Percentiles rank a stretch among this genome's conserved stretches.
These are phyloP conservation scores for Datura wrightii DNA, from an alignment of 257 asterid species.

Conservation along the genomic window DNA sequence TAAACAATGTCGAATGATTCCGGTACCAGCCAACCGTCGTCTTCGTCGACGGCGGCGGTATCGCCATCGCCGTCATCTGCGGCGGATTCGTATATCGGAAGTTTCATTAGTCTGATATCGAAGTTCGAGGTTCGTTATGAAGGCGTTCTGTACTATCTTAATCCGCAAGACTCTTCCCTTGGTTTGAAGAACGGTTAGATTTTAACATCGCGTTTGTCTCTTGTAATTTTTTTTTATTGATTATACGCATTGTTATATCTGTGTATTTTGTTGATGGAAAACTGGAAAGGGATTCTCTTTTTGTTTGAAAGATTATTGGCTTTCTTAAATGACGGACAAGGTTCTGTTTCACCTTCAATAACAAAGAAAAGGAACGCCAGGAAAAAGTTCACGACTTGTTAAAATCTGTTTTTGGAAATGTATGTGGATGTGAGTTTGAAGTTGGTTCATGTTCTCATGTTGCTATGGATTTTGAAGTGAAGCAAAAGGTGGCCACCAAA, in stretches of 20 bases:
- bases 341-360: background rate
- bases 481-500: background rate
- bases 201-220: background rate
- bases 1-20: constrained; percentile 55
- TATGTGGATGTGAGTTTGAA: background rate
- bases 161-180: constrained; percentile 69
- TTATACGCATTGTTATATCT: background rate
- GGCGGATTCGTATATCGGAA: constrained; percentile 77
- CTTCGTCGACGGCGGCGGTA: constrained; percentile 37
- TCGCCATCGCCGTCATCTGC: constrained; percentile 42
- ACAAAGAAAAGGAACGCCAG: background rate
- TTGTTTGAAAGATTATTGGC: background rate
- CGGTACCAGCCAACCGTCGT: constrained; percentile 39
- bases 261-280: background rate
- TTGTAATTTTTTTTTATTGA: background rate
- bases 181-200: constrained; percentile 74
- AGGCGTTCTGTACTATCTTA: constrained; percentile 64
- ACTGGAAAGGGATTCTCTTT: background rate
- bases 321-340: background rate
- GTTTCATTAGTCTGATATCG: constrained; percentile 69
- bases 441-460: background rate
- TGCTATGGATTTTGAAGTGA: background rate
- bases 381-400: background rate
- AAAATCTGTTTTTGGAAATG: background rate
- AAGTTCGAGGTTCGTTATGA: constrained; percentile 86